Evolutionary conservation across 148 eudicot species (phyloP).

Genomic region (Rhododendron molle): DNA sequence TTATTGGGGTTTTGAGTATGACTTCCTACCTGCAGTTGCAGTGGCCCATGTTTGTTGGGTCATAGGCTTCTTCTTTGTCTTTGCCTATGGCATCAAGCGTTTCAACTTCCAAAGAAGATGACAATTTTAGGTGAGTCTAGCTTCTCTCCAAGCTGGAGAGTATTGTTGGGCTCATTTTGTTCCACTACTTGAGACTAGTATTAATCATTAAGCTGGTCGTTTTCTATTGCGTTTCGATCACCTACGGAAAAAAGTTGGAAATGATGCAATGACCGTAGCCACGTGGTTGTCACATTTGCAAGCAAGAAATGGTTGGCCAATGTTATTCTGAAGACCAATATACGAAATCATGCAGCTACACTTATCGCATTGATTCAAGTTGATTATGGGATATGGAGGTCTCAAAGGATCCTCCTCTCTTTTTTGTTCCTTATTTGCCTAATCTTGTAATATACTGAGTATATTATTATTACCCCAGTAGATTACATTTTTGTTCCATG

Average conservation of each 20-base stretch:
- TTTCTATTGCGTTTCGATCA: not conserved
- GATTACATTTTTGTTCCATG: not conserved
- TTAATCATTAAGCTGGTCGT: not conserved
- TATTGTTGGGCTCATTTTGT: not conserved
- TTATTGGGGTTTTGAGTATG: constrained; percentile 22
- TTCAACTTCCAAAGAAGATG: constrained; percentile 43
- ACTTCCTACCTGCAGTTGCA: constrained; percentile 29
- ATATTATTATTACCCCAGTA: not conserved
- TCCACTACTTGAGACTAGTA: not conserved
- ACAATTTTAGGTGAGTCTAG: not conserved
- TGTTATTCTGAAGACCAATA: not conserved
- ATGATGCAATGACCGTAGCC: not conserved
- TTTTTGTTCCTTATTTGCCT: not conserved
- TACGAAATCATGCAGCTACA: not conserved
- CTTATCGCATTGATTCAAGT: not conserved
- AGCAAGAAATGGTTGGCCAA: not conserved
- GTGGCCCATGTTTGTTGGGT: constrained; percentile 35
- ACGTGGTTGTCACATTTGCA: not conserved
- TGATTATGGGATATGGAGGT: not conserved
- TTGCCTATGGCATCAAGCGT: constrained; percentile 24
- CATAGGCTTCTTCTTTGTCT: not conserved
- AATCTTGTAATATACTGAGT: too few relatives aligned
- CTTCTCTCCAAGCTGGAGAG: not conserved
- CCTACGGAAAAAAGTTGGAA: not conserved
- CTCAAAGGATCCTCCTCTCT: not conserved